phyloP scores from a whole-genome alignment of 768 basidiomycete genomes.

The Boletus pseudo-olivaceus region DNA sequence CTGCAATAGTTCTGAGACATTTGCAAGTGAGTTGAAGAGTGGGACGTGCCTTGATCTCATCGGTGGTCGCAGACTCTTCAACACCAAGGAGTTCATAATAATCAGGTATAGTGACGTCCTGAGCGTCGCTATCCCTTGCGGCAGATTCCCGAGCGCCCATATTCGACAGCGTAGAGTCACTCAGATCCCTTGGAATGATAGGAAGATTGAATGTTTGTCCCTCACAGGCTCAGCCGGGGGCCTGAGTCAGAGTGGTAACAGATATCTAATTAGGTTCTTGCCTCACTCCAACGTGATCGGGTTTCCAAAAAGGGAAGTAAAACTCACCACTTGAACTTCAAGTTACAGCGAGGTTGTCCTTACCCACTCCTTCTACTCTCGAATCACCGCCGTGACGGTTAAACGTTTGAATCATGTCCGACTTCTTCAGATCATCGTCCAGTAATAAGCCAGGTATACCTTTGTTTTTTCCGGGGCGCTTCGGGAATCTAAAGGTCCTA shows the following conservation, averaged over 20 bases:
- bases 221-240: background rate
- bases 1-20: conserved; percentile 36
- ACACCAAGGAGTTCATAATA: conserved; percentile 84
- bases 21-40: background rate
- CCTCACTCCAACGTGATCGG: background rate
- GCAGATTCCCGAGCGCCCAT: conserved; percentile 76
- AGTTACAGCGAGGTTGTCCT: background rate
- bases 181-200: background rate
- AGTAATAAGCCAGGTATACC: conserved; percentile 26
- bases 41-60: conserved; percentile 78
- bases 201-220: background rate
- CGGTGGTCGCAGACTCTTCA: conserved; percentile 74
- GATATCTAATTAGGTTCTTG: too few species aligned
- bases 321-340: background rate
- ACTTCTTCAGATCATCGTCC: conserved; percentile 46
- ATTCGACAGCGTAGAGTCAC: background rate
- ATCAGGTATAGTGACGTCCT: conserved; percentile 41
- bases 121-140: conserved; percentile 30
- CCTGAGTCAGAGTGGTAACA: too few species aligned
- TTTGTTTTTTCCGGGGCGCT: background rate
- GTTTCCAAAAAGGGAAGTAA: conserved; percentile 15
- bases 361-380: background rate
- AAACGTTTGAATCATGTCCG: conserved; percentile 40
- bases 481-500: background rate
- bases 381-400: background rate